These are phyloP conservation scores for Teratosphaeria zuluensis DNA, from an alignment of 2,329 filamentous ascomycete species.

Conservation along the genomic window DNA sequence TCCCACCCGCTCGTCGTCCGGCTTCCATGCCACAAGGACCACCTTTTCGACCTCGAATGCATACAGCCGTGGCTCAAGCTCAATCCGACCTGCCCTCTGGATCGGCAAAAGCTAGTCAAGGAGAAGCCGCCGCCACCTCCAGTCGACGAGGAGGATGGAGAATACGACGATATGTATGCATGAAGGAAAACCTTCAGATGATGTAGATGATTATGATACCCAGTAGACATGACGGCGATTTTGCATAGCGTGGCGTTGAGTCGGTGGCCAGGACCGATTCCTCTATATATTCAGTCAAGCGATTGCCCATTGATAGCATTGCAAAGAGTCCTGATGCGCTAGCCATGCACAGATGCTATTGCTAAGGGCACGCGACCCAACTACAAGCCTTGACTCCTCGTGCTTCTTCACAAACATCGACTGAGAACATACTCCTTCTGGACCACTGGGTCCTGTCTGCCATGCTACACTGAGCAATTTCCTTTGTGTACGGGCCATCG, in stretches of 20 bases:
- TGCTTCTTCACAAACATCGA: too few species aligned
- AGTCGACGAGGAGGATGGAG: constrained; percentile 42
- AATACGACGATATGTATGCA: constrained; percentile 44
- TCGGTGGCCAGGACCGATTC: not conserved
- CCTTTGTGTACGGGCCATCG: too few species aligned
- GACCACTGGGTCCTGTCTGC: too few species aligned
- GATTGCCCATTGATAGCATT: not conserved
- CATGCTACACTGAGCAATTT: too few species aligned
- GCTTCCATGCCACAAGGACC: constrained; percentile 51
- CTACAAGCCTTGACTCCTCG: too few species aligned
- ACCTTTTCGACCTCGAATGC: constrained; percentile 57
- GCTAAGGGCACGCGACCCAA: too few species aligned
- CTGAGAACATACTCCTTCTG: too few species aligned
- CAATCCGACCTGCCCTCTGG: constrained; percentile 54
- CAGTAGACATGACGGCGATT: not conserved
- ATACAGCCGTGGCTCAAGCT: constrained; percentile 55
- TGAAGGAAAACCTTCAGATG: constrained; percentile 12
- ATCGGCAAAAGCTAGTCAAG: constrained; percentile 50
- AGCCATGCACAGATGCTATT: not conserved
- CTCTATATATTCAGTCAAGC: not conserved
- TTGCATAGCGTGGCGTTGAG: not conserved
- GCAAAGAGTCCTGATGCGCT: not conserved
- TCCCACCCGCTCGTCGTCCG: constrained; percentile 54
- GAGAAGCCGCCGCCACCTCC: constrained; percentile 25
- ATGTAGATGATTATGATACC: not conserved